Conservation (phyloP, 1,139 yeast species). For the Pneumocystis jirovecii region DNA sequence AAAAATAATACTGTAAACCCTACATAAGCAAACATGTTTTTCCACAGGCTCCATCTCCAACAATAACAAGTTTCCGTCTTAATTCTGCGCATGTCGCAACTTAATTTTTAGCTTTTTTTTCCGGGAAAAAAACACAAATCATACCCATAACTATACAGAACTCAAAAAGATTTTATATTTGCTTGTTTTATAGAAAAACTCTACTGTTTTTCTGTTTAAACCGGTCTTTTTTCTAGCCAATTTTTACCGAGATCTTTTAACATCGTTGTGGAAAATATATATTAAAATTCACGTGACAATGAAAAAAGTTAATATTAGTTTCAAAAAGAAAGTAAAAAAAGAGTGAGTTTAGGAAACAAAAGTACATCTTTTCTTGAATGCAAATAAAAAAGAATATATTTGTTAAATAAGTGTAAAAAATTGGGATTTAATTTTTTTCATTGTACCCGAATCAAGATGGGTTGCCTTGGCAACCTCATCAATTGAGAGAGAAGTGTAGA, state of each 20-base stretch:
- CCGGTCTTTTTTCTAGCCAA: neutral
- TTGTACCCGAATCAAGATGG: too few species aligned
- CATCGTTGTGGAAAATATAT: neutral
- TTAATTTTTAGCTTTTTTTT: neutral
- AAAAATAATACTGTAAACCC: neutral
- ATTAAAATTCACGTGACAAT: neutral
- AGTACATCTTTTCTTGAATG: too few species aligned
- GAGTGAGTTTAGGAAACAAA: neutral
- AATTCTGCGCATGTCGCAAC: slow-evolving; percentile 10
- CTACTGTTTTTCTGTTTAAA: neutral
- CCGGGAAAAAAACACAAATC: neutral
- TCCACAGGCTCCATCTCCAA: slow-evolving; percentile 94
- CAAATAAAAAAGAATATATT: too few species aligned
- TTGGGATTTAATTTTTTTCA: too few species aligned
- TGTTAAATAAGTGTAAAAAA: too few species aligned
- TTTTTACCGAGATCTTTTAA: neutral
- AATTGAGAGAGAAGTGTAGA: too few species aligned
- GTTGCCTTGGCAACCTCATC: too few species aligned
- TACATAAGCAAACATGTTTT: slow-evolving; percentile 63
- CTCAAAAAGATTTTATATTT: neutral
- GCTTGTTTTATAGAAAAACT: neutral
- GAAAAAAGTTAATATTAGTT: neutral
- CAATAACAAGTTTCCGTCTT: slow-evolving; percentile 54
- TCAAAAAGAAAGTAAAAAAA: too few species aligned
- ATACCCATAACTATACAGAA: neutral